phyloP scores from a whole-genome alignment of 768 basidiomycete species.

The Leccinum variicolor region DNA sequence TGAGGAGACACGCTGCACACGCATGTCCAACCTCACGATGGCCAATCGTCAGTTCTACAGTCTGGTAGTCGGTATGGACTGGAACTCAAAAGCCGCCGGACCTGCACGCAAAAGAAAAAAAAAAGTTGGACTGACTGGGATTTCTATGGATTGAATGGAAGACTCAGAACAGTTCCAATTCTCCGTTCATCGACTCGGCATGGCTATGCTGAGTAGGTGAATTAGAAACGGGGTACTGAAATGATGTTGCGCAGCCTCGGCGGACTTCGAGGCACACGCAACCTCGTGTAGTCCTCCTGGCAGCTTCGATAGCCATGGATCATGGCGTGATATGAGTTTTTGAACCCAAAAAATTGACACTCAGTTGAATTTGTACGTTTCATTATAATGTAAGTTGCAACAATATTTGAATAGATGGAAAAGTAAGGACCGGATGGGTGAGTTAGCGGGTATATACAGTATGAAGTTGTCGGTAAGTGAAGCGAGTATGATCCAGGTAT shows the following conservation, averaged over 20 bases:
- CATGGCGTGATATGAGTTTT: not conserved
- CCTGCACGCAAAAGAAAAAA: not conserved
- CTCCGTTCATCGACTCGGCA: not conserved
- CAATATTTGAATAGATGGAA: not conserved
- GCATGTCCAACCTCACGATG: constrained; percentile 1
- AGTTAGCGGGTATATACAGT: constrained; percentile 16
- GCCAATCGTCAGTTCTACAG: not conserved
- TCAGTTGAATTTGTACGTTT: not conserved
- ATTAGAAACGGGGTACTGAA: constrained; percentile 6
- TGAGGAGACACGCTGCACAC: constrained; percentile 14
- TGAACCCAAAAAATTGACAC: not conserved
- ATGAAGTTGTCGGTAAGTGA: constrained; percentile 12
- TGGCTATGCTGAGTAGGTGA: constrained; percentile 2
- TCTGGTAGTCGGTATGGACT: not conserved
- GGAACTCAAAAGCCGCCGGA: not conserved
- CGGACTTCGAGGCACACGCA: not conserved
- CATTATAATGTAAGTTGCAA: not conserved
- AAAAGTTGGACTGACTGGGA: not conserved
- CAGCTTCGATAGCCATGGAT: not conserved
- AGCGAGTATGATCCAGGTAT: constrained; percentile 3
- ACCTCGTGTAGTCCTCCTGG: constrained; percentile 28
- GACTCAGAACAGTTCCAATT: not conserved
- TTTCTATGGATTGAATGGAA: not conserved
- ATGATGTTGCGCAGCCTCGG: constrained; percentile 15
- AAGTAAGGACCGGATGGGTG: constrained; percentile 4